A percentile compares a stretch with the other conserved stretches of the same genome.
phyloP scores from a whole-genome alignment of 345 rosid species.

The Balakata baccata region DNA sequence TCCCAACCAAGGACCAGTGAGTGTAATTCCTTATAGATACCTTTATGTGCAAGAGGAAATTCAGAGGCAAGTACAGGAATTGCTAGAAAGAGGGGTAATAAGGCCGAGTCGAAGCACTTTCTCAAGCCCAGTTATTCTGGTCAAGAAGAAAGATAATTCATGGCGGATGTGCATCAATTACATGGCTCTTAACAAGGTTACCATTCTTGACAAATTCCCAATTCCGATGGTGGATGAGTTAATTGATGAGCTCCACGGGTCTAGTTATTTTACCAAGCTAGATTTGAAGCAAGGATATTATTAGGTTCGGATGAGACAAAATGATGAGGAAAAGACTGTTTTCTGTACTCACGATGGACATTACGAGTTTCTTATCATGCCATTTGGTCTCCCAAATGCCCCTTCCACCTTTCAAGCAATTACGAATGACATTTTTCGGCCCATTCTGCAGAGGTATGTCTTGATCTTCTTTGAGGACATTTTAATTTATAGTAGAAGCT shows the following conservation, averaged over 20 bases:
- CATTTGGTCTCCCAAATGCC: neutral
- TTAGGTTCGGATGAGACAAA: neutral
- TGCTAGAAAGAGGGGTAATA: neutral
- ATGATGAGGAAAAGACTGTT: neutral
- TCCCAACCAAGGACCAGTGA: too few species aligned
- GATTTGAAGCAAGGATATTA: neutral
- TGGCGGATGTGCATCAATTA: neutral
- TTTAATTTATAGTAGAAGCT: neutral
- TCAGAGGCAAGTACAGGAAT: neutral
- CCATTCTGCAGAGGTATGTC: neutral
- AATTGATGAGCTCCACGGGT: neutral
- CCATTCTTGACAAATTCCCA: neutral
- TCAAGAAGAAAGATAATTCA: neutral
- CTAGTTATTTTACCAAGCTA: neutral
- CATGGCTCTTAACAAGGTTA: neutral
- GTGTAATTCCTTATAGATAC: too few species aligned
- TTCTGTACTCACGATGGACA: neutral
- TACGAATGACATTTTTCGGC: neutral
- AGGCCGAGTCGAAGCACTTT: neutral
- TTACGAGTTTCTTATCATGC: neutral
- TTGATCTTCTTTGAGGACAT: neutral
- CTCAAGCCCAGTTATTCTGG: neutral
- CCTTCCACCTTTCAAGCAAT: neutral
- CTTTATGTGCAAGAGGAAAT: too few species aligned
- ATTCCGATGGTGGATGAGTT: neutral